A percentile compares a stretch with the other conserved stretches of the same genome.
These are phyloP conservation scores for Nothopassalora personata DNA, from an alignment of 2,329 filamentous ascomycete species.

Conservation along the genomic window DNA sequence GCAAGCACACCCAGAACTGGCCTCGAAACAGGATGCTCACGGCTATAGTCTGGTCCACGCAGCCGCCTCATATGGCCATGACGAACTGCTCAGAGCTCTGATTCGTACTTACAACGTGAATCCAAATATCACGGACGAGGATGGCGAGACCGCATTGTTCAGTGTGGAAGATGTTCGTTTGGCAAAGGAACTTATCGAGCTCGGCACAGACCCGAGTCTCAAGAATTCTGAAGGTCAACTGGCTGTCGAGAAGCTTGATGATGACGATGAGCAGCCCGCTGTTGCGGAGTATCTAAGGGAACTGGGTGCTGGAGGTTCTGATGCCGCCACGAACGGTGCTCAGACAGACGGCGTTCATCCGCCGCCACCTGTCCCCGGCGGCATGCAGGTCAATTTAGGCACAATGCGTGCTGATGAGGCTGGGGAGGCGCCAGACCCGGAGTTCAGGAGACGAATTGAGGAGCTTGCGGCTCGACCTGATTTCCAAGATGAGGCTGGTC, in stretches of 20 bases:
- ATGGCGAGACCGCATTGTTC: conserved; percentile 90
- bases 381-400: conserved; percentile 71
- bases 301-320: conserved; percentile 21
- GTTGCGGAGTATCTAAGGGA: conserved; percentile 66
- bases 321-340: conserved; percentile 23
- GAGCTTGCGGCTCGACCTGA: conserved; percentile 78
- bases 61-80: conserved; percentile 84
- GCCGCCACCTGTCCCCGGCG: conserved; percentile 65
- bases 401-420: conserved; percentile 60
- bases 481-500: conserved; percentile 74
- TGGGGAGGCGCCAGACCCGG: conserved; percentile 63
- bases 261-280: conserved; percentile 70
- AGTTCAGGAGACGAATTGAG: conserved; percentile 80
- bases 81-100: conserved; percentile 70
- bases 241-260: conserved; percentile 72
- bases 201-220: conserved; percentile 62
- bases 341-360: conserved; percentile 29
- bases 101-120: conserved; percentile 71
- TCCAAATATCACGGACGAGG: conserved; percentile 79
- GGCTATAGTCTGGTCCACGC: conserved; percentile 94
- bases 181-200: conserved; percentile 71
- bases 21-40: conserved; percentile 76
- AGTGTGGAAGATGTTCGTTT: conserved; percentile 78
- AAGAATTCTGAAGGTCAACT: conserved; percentile 71
- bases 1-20: conserved; percentile 66